Percentiles rank a stretch among this genome's conserved stretches.
Conservation (phyloP, 805 yeast genomes). For the Kluyveromyces nonfermentans region DNA sequence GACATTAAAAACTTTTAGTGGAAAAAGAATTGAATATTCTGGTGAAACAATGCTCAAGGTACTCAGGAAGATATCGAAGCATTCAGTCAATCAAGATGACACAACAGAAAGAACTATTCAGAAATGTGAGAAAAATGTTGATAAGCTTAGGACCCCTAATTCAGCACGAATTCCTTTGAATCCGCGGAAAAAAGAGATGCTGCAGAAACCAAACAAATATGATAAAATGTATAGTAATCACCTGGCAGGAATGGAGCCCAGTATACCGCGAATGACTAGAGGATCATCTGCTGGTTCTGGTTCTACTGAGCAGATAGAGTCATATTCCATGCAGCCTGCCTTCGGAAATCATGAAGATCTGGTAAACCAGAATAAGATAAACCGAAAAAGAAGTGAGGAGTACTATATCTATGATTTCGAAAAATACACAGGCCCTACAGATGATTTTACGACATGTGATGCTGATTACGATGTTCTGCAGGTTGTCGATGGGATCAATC, state of each 20-base stretch:
- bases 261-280: neutral
- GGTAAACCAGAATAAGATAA: constrained; percentile 22
- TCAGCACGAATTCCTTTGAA: neutral
- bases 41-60: neutral
- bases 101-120: neutral
- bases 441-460: constrained; percentile 5
- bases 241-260: neutral
- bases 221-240: neutral
- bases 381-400: constrained; percentile 21
- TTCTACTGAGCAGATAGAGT: constrained; percentile 1
- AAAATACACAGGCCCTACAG: constrained; percentile 14
- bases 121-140: neutral
- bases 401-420: constrained; percentile 29
- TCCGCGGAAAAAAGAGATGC: neutral
- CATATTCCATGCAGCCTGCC: constrained; percentile 1
- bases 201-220: neutral
- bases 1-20: neutral
- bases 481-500: constrained; percentile 19
- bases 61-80: constrained; percentile 2
- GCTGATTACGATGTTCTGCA: constrained; percentile 13
- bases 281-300: neutral
- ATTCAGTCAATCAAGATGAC: neutral
- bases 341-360: constrained; percentile 15
- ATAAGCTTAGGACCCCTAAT: neutral
- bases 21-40: neutral